These are phyloP conservation scores for Marasmius oreades DNA, from an alignment of 1,284 basidiomycete species.

Conservation along the genomic window DNA sequence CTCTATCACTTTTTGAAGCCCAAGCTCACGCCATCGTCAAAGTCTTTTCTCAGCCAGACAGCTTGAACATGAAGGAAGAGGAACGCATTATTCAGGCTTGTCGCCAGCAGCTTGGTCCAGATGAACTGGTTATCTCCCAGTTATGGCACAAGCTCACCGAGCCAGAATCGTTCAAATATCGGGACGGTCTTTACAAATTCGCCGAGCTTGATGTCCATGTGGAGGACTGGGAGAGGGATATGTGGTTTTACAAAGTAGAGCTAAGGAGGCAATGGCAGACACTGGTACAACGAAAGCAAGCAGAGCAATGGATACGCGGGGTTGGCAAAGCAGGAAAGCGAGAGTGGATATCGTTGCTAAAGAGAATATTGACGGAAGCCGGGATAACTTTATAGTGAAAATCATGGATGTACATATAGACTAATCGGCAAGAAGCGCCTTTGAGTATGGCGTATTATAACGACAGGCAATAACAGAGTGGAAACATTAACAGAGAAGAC, in stretches of 20 bases:
- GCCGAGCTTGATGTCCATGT: constrained; percentile 33
- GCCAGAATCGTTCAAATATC: constrained; percentile 62
- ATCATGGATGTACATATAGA: too few species aligned
- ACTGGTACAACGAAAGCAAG: constrained; percentile 51
- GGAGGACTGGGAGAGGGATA: constrained; percentile 52
- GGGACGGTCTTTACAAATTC: constrained; percentile 53
- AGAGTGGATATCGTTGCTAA: constrained; percentile 65
- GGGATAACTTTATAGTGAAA: not conserved
- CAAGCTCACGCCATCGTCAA: constrained; percentile 58
- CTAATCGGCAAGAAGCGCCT: too few species aligned
- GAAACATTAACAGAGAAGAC: too few species aligned
- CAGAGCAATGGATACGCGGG: constrained; percentile 54
- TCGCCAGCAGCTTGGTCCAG: constrained; percentile 36
- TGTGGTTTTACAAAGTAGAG: constrained; percentile 45
- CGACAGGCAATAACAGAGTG: too few species aligned
- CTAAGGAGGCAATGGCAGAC: constrained; percentile 56
- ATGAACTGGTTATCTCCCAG: constrained; percentile 35
- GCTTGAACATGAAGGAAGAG: constrained; percentile 47
- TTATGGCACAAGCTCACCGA: constrained; percentile 50
- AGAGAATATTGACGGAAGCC: constrained; percentile 31
- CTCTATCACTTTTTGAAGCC: constrained; percentile 64
- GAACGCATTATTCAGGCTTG: constrained; percentile 41
- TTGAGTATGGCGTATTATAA: too few species aligned
- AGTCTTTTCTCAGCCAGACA: constrained; percentile 43
- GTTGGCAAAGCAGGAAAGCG: constrained; percentile 51